Conservation (phyloP, 2,329 filamentous ascomycete genomes). For the Fusarium marasasianum region DNA sequence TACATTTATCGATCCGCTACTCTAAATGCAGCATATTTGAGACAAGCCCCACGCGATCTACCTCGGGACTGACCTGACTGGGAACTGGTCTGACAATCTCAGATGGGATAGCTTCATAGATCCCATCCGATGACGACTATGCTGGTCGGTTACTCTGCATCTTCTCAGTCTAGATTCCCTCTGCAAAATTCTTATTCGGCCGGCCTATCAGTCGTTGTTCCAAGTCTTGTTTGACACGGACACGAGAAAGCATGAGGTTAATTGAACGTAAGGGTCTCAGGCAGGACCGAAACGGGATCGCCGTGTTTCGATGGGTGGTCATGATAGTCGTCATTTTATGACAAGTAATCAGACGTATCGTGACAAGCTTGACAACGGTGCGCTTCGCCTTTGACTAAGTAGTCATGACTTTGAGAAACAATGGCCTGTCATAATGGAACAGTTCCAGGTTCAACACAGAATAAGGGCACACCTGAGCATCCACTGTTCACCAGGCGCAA, state of each 20-base stretch:
- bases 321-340: conserved; percentile 22
- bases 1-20: conserved; percentile 21
- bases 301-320: conserved; percentile 34
- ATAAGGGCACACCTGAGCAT: conserved; percentile 30
- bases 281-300: conserved; percentile 25
- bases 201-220: conserved; percentile 1
- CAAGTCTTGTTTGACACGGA: conserved; percentile 11
- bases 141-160: conserved; percentile 4
- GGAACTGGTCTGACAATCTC: conserved; percentile 30
- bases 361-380: conserved; percentile 16
- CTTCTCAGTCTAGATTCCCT: conserved; percentile 15
- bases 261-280: conserved; percentile 24
- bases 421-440: conserved; percentile 39
- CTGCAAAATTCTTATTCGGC: conserved; percentile 7
- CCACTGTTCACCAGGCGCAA: conserved; percentile 20
- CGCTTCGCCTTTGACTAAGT: not conserved
- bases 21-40: conserved; percentile 15
- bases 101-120: conserved; percentile 25
- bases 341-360: conserved; percentile 12
- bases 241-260: conserved; percentile 33
- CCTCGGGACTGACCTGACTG: conserved; percentile 20
- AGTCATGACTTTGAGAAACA: conserved; percentile 21
- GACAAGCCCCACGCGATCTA: conserved; percentile 33
- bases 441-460: conserved; percentile 11
- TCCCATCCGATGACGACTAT: conserved; percentile 24